Conservation (phyloP, 768 basidiomycete genomes). For the Mycena alexandri region DNA sequence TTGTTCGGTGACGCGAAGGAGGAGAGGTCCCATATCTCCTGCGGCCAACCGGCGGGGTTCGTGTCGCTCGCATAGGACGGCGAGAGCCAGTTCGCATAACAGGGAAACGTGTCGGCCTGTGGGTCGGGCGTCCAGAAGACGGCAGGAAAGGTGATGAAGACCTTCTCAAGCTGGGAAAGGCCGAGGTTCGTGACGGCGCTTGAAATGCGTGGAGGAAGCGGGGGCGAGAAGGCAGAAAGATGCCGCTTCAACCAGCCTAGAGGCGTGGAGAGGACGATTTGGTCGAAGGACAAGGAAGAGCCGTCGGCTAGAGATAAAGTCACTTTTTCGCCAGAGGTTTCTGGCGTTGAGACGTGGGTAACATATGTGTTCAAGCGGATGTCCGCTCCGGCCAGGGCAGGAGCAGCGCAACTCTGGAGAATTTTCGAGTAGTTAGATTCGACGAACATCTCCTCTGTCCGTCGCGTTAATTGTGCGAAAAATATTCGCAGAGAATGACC, state of each 20-base stretch:
- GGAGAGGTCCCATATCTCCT: slow-evolving; percentile 40
- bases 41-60: slow-evolving; percentile 38
- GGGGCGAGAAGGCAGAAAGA: slow-evolving; percentile 32
- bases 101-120: slow-evolving; percentile 34
- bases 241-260: slow-evolving; percentile 39
- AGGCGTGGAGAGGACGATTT: slow-evolving; percentile 37
- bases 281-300: slow-evolving; percentile 33
- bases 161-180: slow-evolving; percentile 40
- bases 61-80: slow-evolving; percentile 37
- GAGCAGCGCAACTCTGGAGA: slow-evolving; percentile 27
- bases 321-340: slow-evolving; percentile 24
- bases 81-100: slow-evolving; percentile 37
- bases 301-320: slow-evolving; percentile 34
- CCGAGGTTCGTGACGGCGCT: slow-evolving; percentile 36
- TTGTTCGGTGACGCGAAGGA: slow-evolving; percentile 39
- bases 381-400: slow-evolving; percentile 31
- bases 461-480: slow-evolving; percentile 7
- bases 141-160: slow-evolving; percentile 39
- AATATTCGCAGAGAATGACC: slow-evolving; percentile 3
- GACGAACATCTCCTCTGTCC: slow-evolving; percentile 39
- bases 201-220: slow-evolving; percentile 32
- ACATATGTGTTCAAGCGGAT: slow-evolving; percentile 35
- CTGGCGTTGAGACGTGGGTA: slow-evolving; percentile 31
- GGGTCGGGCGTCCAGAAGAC: slow-evolving; percentile 38
- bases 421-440: slow-evolving; percentile 38